phyloP scores from a whole-genome alignment of 805 yeast species.

The Danielozyma ontarioensis region DNA sequence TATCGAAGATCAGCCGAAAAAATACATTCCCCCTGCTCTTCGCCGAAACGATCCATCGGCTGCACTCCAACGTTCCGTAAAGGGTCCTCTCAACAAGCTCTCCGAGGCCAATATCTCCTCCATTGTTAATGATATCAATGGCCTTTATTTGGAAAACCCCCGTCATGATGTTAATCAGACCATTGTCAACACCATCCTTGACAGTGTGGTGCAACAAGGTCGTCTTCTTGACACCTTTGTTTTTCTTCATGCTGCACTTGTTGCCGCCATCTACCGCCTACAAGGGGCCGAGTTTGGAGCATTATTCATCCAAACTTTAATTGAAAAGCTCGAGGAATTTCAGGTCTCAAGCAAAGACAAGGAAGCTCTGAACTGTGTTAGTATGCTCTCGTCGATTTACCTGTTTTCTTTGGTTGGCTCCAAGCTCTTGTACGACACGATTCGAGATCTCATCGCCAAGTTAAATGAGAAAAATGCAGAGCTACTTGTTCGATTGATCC shows the following conservation, averaged over 20 bases:
- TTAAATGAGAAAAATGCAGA: conserved; percentile 75
- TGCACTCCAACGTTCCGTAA: conserved; percentile 57
- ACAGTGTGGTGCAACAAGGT: conserved; percentile 57
- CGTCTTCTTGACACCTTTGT: conserved; percentile 74
- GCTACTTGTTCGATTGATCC: conserved; percentile 62
- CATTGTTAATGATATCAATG: conserved; percentile 65
- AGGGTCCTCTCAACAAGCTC: conserved; percentile 82
- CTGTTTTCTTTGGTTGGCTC: conserved; percentile 73
- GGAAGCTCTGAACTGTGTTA: conserved; percentile 61
- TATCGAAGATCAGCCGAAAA: conserved; percentile 19
- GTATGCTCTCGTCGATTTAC: conserved; percentile 72
- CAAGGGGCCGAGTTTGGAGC: conserved; percentile 94
- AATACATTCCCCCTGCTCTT: conserved; percentile 85
- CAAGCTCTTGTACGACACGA: conserved; percentile 70
- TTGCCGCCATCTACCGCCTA: conserved; percentile 66
- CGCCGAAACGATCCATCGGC: conserved; percentile 44
- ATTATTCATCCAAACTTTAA: conserved; percentile 66
- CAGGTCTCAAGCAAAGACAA: conserved; percentile 29
- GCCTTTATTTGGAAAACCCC: conserved; percentile 59
- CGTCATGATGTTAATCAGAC: conserved; percentile 75
- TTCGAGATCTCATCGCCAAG: conserved; percentile 47
- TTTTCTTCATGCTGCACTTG: conserved; percentile 70
- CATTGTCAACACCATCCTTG: conserved; percentile 57
- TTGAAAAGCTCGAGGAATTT: conserved; percentile 58
- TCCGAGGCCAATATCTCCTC: conserved; percentile 78